These are phyloP conservation scores for Quambalaria eucalypti DNA, from an alignment of 1,284 basidiomycete genomes.

Conservation along the genomic window DNA sequence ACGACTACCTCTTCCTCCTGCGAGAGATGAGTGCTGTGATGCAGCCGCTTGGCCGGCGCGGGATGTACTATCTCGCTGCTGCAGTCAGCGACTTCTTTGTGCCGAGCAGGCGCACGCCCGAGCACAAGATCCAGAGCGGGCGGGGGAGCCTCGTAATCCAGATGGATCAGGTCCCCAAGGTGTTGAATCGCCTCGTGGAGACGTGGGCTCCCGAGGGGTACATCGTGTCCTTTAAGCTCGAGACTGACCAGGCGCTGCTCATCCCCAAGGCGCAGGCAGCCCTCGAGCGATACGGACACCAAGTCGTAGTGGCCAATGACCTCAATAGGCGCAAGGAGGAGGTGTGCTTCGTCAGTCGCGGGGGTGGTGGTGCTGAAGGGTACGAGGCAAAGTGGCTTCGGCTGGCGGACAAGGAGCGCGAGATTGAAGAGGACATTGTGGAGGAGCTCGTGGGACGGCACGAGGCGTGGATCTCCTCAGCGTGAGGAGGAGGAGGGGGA, in stretches of 20 bases:
- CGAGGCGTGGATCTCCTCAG: slow-evolving; percentile 64
- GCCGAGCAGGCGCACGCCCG: slow-evolving; percentile 51
- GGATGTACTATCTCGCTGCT: slow-evolving; percentile 92
- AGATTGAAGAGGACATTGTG: slow-evolving; percentile 90
- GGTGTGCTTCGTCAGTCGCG: slow-evolving; percentile 68
- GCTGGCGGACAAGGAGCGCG: slow-evolving; percentile 23
- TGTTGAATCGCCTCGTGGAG: slow-evolving; percentile 79
- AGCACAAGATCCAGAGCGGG: slow-evolving; percentile 95
- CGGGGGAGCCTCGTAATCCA: slow-evolving; percentile 77
- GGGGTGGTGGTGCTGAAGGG: not conserved
- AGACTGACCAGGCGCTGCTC: slow-evolving; percentile 74
- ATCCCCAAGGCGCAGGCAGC: slow-evolving; percentile 83
- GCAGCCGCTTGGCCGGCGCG: slow-evolving; percentile 60
- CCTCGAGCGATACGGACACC: slow-evolving; percentile 86
- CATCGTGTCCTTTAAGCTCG: slow-evolving; percentile 96
- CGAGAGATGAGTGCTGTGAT: slow-evolving; percentile 62
- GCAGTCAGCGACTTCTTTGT: slow-evolving; percentile 92
- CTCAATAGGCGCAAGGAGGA: slow-evolving; percentile 78
- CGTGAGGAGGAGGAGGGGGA: not conserved
- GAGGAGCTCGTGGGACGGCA: slow-evolving; percentile 66
- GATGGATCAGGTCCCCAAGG: slow-evolving; percentile 98
- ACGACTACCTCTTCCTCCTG: slow-evolving; percentile 90
- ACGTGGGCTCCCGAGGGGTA: slow-evolving; percentile 88
- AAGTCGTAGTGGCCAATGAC: slow-evolving; percentile 92
- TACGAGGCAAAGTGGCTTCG: slow-evolving; percentile 38